phyloP scores from a whole-genome alignment of 1,284 basidiomycete species.

The Apiotrichum brassicae region DNA sequence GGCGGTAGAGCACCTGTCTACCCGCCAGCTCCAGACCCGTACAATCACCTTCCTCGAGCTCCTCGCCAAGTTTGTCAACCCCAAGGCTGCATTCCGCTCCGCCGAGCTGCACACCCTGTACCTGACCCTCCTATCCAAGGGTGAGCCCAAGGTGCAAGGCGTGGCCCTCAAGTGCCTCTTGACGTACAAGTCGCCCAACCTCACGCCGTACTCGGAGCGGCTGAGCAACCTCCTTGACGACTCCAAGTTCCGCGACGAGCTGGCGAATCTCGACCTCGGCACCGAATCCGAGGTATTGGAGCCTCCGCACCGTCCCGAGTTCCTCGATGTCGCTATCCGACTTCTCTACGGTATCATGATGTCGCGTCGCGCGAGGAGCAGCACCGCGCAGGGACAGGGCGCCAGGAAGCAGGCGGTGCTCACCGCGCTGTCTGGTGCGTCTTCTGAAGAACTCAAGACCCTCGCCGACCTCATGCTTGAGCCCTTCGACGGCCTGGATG shows the following conservation, averaged over 20 bases:
- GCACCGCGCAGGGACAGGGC: conserved; percentile 53
- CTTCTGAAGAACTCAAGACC: conserved; percentile 65
- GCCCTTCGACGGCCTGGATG: conserved; percentile 52
- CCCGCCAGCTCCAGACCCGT: conserved; percentile 45
- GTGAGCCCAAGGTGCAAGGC: conserved; percentile 72
- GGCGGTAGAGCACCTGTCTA: conserved; percentile 30
- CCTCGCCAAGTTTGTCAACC: conserved; percentile 84
- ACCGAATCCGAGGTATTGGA: conserved; percentile 54
- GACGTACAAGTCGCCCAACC: conserved; percentile 69
- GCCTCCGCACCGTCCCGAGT: conserved; percentile 57
- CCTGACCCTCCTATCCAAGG: conserved; percentile 71
- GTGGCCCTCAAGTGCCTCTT: conserved; percentile 73
- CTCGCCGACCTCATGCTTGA: conserved; percentile 88
- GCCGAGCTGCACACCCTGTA: conserved; percentile 65
- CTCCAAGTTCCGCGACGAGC: conserved; percentile 79
- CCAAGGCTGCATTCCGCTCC: conserved; percentile 72
- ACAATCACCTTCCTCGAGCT: conserved; percentile 73
- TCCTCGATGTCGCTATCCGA: conserved; percentile 70
- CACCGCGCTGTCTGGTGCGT: conserved; percentile 63
- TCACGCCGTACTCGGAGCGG: conserved; percentile 62
- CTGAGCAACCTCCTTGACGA: conserved; percentile 73
- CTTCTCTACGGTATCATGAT: conserved; percentile 86
- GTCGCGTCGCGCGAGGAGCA: conserved; percentile 65
- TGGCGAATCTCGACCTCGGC: conserved; percentile 64
- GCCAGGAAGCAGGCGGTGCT: conserved; percentile 75